Conservation (phyloP, 78 protist genomes). For the Trichosphaerium sp. region DNA sequence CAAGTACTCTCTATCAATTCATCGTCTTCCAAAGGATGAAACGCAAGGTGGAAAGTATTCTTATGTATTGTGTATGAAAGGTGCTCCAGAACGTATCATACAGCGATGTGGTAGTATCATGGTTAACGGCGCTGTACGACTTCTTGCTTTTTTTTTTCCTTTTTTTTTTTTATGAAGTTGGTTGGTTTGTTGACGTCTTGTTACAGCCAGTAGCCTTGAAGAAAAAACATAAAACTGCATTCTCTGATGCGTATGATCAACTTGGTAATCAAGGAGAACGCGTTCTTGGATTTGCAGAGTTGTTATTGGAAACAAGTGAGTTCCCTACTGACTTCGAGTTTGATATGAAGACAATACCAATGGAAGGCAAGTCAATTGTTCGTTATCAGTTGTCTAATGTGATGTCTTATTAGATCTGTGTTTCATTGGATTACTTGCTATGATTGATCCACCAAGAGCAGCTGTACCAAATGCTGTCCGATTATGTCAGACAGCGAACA, state of each 20-base stretch:
- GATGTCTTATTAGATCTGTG: too few species aligned
- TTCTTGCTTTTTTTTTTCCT: too few species aligned
- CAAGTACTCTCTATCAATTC: conserved; percentile 69
- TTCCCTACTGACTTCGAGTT: conserved; percentile 14
- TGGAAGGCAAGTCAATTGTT: too few species aligned
- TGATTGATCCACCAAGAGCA: conserved; percentile 92
- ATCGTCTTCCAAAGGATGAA: too few species aligned
- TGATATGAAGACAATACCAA: conserved; percentile 31
- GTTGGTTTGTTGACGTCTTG: too few species aligned
- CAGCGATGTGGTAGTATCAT: conserved; percentile 41
- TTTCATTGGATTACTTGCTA: conserved; percentile 76
- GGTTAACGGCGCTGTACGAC: too few species aligned
- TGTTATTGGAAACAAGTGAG: background rate
- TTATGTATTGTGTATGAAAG: conserved; percentile 64
- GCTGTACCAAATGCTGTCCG: conserved; percentile 74
- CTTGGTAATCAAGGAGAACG: conserved; percentile 34
- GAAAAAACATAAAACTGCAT: background rate
- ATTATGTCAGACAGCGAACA: too few species aligned
- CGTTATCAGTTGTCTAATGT: conserved; percentile 33
- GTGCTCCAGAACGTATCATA: conserved; percentile 84
- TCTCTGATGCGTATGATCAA: conserved; percentile 31
- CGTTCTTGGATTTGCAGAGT: conserved; percentile 21
- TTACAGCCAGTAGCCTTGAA: too few species aligned
- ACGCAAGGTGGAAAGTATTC: too few species aligned
- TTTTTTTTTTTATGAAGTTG: too few species aligned